A percentile compares a stretch with the other conserved stretches of the same genome.
Conservation (phyloP, 108 stramenopile species). For the Fistulifera pelliculosa region DNA sequence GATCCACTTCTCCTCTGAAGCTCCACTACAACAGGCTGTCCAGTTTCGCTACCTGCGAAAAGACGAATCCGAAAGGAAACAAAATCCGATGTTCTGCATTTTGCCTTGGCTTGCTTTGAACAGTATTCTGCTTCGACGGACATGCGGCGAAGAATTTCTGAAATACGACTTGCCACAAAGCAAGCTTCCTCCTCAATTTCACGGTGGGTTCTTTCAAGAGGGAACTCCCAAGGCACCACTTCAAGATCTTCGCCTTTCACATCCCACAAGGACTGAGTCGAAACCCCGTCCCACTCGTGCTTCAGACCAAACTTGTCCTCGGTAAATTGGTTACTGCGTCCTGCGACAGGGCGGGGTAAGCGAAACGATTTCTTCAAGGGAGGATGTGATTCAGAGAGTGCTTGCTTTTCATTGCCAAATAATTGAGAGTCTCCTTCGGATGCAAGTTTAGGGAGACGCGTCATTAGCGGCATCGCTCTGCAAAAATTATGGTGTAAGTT, state of each 20-base stretch:
- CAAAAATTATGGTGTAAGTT: too few species aligned
- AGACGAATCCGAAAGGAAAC: constrained; percentile 62
- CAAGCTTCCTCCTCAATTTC: constrained; percentile 28
- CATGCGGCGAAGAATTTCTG: constrained; percentile 36
- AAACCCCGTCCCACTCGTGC: constrained; percentile 17
- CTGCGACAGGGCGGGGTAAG: too few species aligned
- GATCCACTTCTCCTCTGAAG: constrained; percentile 58
- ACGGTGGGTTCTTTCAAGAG: constrained; percentile 44
- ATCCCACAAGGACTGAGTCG: not conserved
- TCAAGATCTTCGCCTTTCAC: constrained; percentile 23
- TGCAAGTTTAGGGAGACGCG: too few species aligned
- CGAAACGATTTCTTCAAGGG: too few species aligned
- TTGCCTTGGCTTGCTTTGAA: constrained; percentile 38
- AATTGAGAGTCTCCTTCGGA: too few species aligned
- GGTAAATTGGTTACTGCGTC: too few species aligned
- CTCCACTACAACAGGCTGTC: constrained; percentile 50
- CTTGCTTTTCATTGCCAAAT: too few species aligned
- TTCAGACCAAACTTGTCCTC: constrained; percentile 12
- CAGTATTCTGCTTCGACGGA: constrained; percentile 59
- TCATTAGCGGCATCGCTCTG: too few species aligned
- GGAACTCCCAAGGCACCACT: constrained; percentile 27
- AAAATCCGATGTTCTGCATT: constrained; percentile 53
- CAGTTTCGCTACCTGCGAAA: constrained; percentile 38
- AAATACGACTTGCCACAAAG: constrained; percentile 47
- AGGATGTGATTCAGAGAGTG: too few species aligned